Evolutionary conservation across 2,329 filamentous ascomycete genomes (phyloP).

Genomic region (Orbilia blumenaviensis): DNA sequence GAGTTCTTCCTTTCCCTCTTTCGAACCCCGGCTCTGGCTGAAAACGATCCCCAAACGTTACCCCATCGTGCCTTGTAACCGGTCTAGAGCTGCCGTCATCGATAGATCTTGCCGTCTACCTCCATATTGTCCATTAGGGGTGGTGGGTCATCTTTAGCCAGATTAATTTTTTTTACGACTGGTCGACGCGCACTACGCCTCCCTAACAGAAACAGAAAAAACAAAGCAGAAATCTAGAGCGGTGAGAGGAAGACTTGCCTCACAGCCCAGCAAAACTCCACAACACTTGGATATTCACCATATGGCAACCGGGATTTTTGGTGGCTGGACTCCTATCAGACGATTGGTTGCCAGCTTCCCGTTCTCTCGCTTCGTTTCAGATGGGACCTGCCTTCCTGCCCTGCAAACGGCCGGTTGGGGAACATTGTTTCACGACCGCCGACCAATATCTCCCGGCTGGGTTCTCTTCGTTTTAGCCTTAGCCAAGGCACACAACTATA

Average conservation of each 20-base stretch:
- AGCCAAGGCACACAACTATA: too few species aligned
- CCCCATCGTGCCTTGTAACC: too few species aligned
- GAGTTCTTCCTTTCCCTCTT: too few species aligned
- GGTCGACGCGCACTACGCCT: too few species aligned
- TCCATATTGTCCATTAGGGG: background rate
- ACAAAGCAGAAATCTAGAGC: too few species aligned
- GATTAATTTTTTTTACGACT: background rate
- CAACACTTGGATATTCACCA: too few species aligned
- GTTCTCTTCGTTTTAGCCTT: too few species aligned
- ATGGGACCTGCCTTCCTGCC: background rate
- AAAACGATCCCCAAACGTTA: too few species aligned
- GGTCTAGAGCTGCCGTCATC: too few species aligned
- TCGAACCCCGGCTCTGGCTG: background rate
- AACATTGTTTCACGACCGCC: background rate
- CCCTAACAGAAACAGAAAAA: too few species aligned
- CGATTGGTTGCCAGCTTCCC: background rate
- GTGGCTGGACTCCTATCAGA: background rate
- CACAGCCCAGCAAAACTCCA: too few species aligned
- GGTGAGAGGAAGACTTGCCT: too few species aligned
- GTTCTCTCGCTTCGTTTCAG: slow-evolving; percentile 12
- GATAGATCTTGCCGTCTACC: background rate
- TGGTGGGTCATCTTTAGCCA: background rate
- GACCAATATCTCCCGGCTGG: background rate
- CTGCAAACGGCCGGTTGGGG: background rate
- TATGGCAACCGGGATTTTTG: background rate